phyloP scores from a whole-genome alignment of 441 rosid genomes.

The Pelargonium citronellum region DNA sequence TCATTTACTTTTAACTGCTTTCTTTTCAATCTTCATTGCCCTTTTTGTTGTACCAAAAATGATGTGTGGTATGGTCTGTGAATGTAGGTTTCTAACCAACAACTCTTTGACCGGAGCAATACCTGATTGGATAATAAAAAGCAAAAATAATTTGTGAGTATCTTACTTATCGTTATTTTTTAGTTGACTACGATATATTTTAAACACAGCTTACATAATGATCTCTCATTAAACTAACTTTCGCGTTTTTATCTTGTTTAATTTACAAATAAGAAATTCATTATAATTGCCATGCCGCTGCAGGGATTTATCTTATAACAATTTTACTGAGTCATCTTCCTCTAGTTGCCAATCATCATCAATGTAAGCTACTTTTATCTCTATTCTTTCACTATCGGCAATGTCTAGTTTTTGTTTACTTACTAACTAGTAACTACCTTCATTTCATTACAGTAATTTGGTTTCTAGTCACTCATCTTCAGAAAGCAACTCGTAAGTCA shows the following conservation, averaged over 20 bases:
- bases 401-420: constrained; percentile 7
- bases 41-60: not conserved
- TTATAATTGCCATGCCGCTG: constrained; percentile 12
- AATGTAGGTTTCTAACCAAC: constrained; percentile 55
- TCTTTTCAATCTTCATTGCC: not conserved
- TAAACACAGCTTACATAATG: not conserved
- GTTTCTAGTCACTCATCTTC: constrained; percentile 45
- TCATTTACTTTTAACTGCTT: not conserved
- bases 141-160: constrained; percentile 31
- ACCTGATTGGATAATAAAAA: constrained; percentile 40
- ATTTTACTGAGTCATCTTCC: constrained; percentile 43
- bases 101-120: constrained; percentile 63
- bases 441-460: constrained; percentile 48
- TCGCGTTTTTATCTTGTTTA: not conserved
- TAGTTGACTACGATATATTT: too few species aligned
- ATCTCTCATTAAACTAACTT: not conserved
- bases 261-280: not conserved
- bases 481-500: constrained; percentile 48
- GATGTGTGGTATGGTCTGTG: constrained; percentile 9
- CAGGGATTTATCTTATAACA: constrained; percentile 91
- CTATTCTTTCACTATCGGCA: not conserved
- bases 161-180: not conserved
- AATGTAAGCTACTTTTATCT: constrained; percentile 42
- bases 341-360: constrained; percentile 33
- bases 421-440: not conserved